Percentiles rank a stretch among this genome's conserved stretches.
Evolutionary conservation across 257 asterid genomes (phyloP).

Genomic region (Leptodermis oblonga): DNA sequence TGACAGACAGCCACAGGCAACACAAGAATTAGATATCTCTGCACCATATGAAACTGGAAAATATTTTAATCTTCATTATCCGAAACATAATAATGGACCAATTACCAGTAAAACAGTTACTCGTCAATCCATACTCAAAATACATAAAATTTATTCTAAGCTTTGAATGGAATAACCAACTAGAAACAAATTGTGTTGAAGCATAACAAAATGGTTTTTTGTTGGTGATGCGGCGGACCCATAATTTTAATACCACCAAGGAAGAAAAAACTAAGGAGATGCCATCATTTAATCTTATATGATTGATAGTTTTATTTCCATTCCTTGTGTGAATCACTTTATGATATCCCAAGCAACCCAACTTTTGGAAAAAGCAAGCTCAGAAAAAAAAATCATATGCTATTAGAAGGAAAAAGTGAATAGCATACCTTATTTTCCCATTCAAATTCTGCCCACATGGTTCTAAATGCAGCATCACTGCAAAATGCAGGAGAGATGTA

Average conservation of each 20-base stretch:
- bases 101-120: not conserved
- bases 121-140: not conserved
- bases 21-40: no score
- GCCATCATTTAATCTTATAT: not conserved
- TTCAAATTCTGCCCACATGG: conserved; percentile 99
- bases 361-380: not conserved
- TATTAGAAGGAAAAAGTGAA: not conserved
- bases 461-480: conserved; percentile 84
- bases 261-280: not conserved
- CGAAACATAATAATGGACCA: not conserved
- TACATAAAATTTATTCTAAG: no score
- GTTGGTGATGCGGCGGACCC: not conserved
- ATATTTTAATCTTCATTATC: not conserved
- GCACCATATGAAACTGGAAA: not conserved
- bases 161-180: not conserved
- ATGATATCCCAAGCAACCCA: not conserved
- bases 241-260: no score
- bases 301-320: not conserved
- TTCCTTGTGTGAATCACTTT: not conserved
- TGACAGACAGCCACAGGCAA: not conserved
- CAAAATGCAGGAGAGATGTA: conserved; percentile 94
- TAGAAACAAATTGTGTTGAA: not conserved
- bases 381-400: not conserved
- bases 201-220: not conserved
- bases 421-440: conserved; percentile 91